These are phyloP conservation scores for Dalbergia cultrata DNA, from an alignment of 306 rosid species.

Conservation along the genomic window DNA sequence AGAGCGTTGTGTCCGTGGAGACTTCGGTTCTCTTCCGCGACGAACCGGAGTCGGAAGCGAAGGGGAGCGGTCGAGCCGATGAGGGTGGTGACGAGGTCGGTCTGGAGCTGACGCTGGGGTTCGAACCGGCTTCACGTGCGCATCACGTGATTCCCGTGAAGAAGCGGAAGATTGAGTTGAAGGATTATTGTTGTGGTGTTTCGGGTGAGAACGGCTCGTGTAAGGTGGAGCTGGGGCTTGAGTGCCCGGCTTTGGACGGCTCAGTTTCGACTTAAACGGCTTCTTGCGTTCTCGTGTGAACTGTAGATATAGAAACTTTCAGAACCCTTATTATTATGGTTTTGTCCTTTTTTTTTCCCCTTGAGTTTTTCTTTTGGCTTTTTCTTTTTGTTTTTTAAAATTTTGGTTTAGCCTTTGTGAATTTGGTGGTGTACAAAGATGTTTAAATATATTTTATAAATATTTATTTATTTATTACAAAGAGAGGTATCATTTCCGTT, in stretches of 20 bases:
- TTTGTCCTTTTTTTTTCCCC: neutral
- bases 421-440: slow-evolving; percentile 41
- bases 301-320: slow-evolving; percentile 19
- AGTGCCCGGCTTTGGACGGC: slow-evolving; percentile 43
- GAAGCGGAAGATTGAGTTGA: slow-evolving; percentile 64
- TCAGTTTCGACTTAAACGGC: slow-evolving; percentile 37
- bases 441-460: neutral
- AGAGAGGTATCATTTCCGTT: too few species aligned
- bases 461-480: neutral
- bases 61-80: slow-evolving; percentile 6
- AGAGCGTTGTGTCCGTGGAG: slow-evolving; percentile 71
- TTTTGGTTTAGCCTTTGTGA: slow-evolving; percentile 26
- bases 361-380: too few species aligned
- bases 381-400: neutral
- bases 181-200: neutral
- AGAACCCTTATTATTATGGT: neutral
- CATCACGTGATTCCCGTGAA: slow-evolving; percentile 74
- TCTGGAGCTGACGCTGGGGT: slow-evolving; percentile 81
- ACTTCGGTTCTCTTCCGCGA: slow-evolving; percentile 50
- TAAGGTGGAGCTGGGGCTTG: slow-evolving; percentile 57
- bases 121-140: slow-evolving; percentile 62
- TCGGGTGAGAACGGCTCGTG: slow-evolving; percentile 17
- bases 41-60: slow-evolving; percentile 47
- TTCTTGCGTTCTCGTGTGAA: neutral
- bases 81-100: slow-evolving; percentile 51